Conservation (phyloP, 2,329 filamentous ascomycete genomes). For the Sporothrix euskadiensis region DNA sequence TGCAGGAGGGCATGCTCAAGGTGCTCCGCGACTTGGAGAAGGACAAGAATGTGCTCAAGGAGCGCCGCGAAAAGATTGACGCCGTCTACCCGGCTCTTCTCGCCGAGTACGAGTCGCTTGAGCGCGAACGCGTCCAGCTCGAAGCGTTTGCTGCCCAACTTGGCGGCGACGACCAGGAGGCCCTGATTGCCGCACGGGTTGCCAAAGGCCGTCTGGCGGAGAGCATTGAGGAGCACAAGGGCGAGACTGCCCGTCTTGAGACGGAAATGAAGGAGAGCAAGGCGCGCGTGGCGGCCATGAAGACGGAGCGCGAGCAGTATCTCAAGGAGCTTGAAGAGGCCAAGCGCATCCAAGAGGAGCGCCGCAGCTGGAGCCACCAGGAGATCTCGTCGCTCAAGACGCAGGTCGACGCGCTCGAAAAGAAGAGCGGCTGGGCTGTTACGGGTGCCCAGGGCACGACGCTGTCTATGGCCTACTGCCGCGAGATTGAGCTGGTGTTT, state of each 20-base stretch:
- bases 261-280: constrained; percentile 68
- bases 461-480: constrained; percentile 72
- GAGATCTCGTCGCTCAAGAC: constrained; percentile 78
- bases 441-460: constrained; percentile 61
- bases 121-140: constrained; percentile 60
- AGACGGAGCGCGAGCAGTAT: constrained; percentile 67
- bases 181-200: constrained; percentile 71
- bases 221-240: constrained; percentile 69
- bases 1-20: constrained; percentile 76
- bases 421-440: constrained; percentile 69
- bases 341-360: constrained; percentile 82
- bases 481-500: constrained; percentile 72
- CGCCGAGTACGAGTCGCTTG: constrained; percentile 61
- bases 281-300: constrained; percentile 60
- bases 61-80: constrained; percentile 69
- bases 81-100: constrained; percentile 65
- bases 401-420: constrained; percentile 63
- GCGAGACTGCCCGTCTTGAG: constrained; percentile 65
- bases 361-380: constrained; percentile 79
- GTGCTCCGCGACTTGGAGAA: constrained; percentile 74
- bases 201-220: constrained; percentile 64
- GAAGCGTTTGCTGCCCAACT: constrained; percentile 72
- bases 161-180: constrained; percentile 76
- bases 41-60: constrained; percentile 67
- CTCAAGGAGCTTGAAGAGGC: constrained; percentile 76